phyloP scores from a whole-genome alignment of 176 grass and related monocot genomes.

The Triticum turgidum region DNA sequence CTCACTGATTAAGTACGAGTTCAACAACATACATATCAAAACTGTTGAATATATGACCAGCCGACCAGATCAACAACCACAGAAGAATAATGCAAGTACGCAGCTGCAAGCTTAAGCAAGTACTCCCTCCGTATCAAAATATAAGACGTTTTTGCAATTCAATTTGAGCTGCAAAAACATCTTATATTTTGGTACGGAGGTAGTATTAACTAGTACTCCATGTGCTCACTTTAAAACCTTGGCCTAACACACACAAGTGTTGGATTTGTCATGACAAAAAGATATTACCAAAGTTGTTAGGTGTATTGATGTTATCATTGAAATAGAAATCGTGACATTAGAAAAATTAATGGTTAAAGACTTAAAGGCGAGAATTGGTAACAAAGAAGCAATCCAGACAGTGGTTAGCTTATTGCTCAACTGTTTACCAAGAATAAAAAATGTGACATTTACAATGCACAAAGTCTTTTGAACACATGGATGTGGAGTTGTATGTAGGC shows the following conservation, averaged over 20 bases:
- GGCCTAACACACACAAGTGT: not conserved
- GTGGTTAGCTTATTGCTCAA: not conserved
- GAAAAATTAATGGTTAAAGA: not conserved
- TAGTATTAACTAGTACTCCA: not conserved
- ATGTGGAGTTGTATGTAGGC: not conserved
- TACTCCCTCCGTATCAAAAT: too few relatives aligned
- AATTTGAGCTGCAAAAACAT: too few relatives aligned
- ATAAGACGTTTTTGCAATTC: too few relatives aligned
- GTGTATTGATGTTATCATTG: not conserved
- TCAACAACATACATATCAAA: not conserved
- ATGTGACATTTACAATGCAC: not conserved
- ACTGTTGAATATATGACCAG: not conserved
- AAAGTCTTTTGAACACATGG: slow-evolving; percentile 23
- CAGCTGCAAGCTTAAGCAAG: slow-evolving; percentile 13
- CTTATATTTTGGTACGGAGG: too few relatives aligned
- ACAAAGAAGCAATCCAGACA: not conserved
- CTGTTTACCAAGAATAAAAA: not conserved
- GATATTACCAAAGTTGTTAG: not conserved
- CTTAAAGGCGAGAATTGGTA: not conserved
- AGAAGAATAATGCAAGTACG: not conserved
- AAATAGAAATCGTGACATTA: not conserved
- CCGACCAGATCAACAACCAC: not conserved
- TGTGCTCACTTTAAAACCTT: not conserved
- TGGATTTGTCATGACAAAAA: not conserved
- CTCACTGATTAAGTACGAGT: not conserved